Evolutionary conservation across 306 rosid genomes (phyloP), one percentile per base, ranked within the genome.

Genomic region (Trifolium dubium): DNA sequence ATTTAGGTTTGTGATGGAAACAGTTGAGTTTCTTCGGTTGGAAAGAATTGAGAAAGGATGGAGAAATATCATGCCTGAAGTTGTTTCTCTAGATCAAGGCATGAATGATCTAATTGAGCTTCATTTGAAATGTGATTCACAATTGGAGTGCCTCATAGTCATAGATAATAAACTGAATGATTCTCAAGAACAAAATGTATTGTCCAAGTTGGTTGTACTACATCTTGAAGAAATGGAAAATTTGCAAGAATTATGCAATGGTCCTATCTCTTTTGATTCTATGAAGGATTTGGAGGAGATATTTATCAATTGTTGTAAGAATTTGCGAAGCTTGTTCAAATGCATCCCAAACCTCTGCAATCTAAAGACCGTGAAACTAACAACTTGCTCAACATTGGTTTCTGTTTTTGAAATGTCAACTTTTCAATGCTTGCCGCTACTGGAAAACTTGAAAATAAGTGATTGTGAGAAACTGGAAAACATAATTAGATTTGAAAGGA

Each of bases 241-340:
- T n/a, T n/a, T n/a, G n/a, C n/a, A n/a, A n/a, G n/a, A n/a, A n/a
- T n/a, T n/a, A n/a, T 47, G 37, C 37, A 30, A 11, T 17, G 70
- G 78, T 47, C 23, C 75, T 9, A 8, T 54, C 29, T 59, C 65
- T 5, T 7, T 5, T 19, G 75, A 55, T 40, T 64, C 35, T 6
- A 6, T 74, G 3, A 64, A 39, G 8, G 10, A 3, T 12, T 15
- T 76, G 66, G 3, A 64, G 12, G 8, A 9, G 0, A 1, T 53
- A 10, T 0, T 0, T 3, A 29, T 75, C 0, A 0, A 0, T 0
- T 0, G 0, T 0, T 75, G 73, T 32, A 0, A 2, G 0, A 13
- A 11, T n/a, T 23, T 69, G 19, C 2, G 23, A 60, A 18, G 56
- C 37, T 61, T 61, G n/a, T 23, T 51, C 4, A 13, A 68, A 46